These are phyloP conservation scores for Gossypium davidsonii DNA, from an alignment of 441 rosid genomes.

Conservation along the genomic window DNA sequence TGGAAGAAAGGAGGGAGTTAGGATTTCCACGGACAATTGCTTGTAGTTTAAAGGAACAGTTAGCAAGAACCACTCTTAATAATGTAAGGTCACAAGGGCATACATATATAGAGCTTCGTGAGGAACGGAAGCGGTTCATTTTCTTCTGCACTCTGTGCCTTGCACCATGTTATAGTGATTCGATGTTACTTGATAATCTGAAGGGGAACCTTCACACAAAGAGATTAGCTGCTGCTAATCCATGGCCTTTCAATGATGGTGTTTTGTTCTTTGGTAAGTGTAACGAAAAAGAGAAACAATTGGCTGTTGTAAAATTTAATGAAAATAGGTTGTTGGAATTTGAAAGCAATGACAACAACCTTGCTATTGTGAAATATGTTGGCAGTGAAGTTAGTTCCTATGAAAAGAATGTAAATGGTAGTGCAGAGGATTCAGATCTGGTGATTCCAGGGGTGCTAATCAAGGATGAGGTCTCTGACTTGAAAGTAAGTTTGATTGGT, in stretches of 20 bases:
- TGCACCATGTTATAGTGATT: constrained; percentile 70
- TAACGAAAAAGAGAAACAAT: constrained; percentile 28
- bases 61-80: constrained; percentile 55
- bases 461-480: constrained; percentile 49
- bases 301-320: background rate
- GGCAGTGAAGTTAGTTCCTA: constrained; percentile 12
- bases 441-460: constrained; percentile 51
- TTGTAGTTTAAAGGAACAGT: constrained; percentile 52
- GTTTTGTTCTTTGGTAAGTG: constrained; percentile 65
- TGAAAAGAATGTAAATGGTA: constrained; percentile 18
- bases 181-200: constrained; percentile 67
- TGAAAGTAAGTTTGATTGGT: constrained; percentile 47
- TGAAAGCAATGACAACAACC: constrained; percentile 25
- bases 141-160: constrained; percentile 89
- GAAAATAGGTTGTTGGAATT: constrained; percentile 29
- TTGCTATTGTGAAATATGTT: constrained; percentile 51
- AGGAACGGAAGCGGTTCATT: constrained; percentile 61
- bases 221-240: constrained; percentile 56
- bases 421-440: constrained; percentile 23
- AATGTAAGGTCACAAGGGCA: constrained; percentile 67
- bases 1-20: constrained; percentile 53
- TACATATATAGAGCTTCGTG: constrained; percentile 56
- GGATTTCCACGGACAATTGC: constrained; percentile 42
- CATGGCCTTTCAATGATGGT: constrained; percentile 25
- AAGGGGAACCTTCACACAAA: constrained; percentile 65